Conservation (phyloP, 2,329 filamentous ascomycete genomes). For the Aspergillus sp. region DNA sequence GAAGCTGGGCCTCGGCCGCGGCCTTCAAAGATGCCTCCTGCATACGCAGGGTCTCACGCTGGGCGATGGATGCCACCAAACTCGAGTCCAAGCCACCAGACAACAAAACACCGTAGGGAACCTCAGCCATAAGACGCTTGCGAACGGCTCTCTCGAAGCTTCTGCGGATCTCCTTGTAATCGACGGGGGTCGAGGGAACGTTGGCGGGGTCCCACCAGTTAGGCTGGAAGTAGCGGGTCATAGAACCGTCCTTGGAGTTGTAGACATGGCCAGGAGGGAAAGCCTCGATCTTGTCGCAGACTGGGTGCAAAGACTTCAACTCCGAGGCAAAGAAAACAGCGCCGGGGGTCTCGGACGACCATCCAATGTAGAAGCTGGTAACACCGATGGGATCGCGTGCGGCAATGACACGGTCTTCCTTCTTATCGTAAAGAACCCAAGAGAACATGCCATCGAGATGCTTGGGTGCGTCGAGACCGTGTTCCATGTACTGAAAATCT, state of each 20-base stretch:
- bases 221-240: conserved; percentile 85
- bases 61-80: conserved; percentile 89
- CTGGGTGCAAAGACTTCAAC: conserved; percentile 84
- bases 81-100: conserved; percentile 96
- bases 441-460: conserved; percentile 99
- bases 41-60: conserved; percentile 80
- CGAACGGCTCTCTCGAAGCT: conserved; percentile 86
- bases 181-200: conserved; percentile 73
- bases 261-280: conserved; percentile 96
- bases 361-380: conserved; percentile 95
- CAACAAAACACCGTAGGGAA: conserved; percentile 91
- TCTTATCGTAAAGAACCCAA: conserved; percentile 96
- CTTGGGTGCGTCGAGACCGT: conserved; percentile 87
- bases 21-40: conserved; percentile 55
- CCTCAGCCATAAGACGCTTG: conserved; percentile 97
- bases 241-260: conserved; percentile 83
- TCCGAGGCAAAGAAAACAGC: conserved; percentile 96
- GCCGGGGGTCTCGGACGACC: conserved; percentile 74
- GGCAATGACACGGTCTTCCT: conserved; percentile 83
- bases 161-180: conserved; percentile 76
- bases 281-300: conserved; percentile 90
- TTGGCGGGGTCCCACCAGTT: conserved; percentile 83
- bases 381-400: conserved; percentile 95
- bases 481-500: conserved; percentile 70
- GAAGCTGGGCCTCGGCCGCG: conserved; percentile 20